Base-by-base conservation (phyloP, 768 basidiomycete genomes). In the Lactarius trivialis region DNA sequence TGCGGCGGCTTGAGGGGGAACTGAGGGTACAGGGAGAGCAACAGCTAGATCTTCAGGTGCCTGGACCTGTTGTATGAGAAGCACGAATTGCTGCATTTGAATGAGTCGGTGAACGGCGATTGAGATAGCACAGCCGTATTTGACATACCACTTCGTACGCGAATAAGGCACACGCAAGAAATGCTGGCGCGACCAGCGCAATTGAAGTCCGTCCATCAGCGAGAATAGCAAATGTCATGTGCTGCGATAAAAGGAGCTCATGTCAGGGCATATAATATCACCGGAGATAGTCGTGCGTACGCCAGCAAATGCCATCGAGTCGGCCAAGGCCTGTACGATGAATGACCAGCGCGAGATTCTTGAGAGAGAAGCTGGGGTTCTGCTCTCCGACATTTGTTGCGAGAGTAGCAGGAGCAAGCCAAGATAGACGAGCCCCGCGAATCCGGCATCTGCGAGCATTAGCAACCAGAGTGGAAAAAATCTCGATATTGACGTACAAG, bases 261-360 rank as follows among this genome's bases (percentile, higher is more conserved):
- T 12, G 39, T 15, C 53, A 36, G 58, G 32, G 28, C 24, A 21
- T 7, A 41, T 17, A n/a, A 33, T 37, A 28, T 34, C 15, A 21
- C 14, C 26, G 6, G 36, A 36, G n/a, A 4, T 50, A 12, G 7
- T 33, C 21, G 3, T 7, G 70, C 78, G 9, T 66, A 80, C 79
- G 0, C 88, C 89, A 21, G 90, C 89, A 71, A 96, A 95, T 0
- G 89, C 85, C 48, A 93, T 85, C 0, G 89, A 83, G 70, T 97
- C 93, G 21, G 91, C 81, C 1, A 86, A 81, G 6, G 87, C 82
- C 72, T 94, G 91, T 7, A 85, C 75, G 24, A 93, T 77, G 71
- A 95, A 92, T 1, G 86, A 83, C 87, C 90, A 93, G 7, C 88
- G 77, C 2, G 92, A 95, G 9, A 94, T 79, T 17, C 89, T 84